Conservation (phyloP, 2,329 filamentous ascomycete species). For the Elsinoe perseae region DNA sequence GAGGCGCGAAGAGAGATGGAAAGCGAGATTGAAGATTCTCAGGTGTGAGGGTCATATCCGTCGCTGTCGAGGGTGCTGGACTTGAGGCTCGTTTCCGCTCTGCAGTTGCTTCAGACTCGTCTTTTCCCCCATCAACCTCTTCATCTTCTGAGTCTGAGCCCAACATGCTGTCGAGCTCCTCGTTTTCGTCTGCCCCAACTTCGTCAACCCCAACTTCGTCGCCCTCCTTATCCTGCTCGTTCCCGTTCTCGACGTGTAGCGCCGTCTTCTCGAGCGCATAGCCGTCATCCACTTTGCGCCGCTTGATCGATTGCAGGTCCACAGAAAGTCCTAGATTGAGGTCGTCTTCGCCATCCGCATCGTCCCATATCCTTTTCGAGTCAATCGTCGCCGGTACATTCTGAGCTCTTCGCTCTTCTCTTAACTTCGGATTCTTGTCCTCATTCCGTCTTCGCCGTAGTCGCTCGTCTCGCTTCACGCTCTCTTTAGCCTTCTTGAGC, state of each 20-base stretch:
- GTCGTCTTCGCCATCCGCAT: constrained; percentile 36
- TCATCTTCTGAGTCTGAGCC: constrained; percentile 48
- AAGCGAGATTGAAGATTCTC: constrained; percentile 55
- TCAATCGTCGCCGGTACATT: constrained; percentile 80
- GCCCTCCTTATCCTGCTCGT: constrained; percentile 38
- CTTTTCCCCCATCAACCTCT: constrained; percentile 45
- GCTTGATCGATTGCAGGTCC: constrained; percentile 40
- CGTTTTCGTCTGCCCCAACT: constrained; percentile 41
- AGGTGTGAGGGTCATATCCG: constrained; percentile 53
- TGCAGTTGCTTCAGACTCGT: constrained; percentile 21
- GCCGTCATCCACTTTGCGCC: constrained; percentile 32
- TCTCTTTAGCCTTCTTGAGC: constrained; percentile 68
- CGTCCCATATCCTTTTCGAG: constrained; percentile 81
- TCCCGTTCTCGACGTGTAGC: constrained; percentile 34
- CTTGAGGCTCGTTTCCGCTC: constrained; percentile 38
- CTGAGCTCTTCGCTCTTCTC: constrained; percentile 61
- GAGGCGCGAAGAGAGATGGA: constrained; percentile 49
- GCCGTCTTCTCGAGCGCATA: constrained; percentile 34
- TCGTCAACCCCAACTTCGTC: constrained; percentile 19
- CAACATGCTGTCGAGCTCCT: constrained; percentile 71
- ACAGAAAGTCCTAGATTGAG: constrained; percentile 35
- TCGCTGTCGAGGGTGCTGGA: constrained; percentile 48
- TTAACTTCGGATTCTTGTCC: constrained; percentile 68
- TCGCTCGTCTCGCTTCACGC: constrained; percentile 65
- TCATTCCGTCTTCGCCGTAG: constrained; percentile 78